These are phyloP conservation scores for Aspergillus quadrilineatus DNA, from an alignment of 2,329 filamentous ascomycete genomes.

Conservation along the genomic window DNA sequence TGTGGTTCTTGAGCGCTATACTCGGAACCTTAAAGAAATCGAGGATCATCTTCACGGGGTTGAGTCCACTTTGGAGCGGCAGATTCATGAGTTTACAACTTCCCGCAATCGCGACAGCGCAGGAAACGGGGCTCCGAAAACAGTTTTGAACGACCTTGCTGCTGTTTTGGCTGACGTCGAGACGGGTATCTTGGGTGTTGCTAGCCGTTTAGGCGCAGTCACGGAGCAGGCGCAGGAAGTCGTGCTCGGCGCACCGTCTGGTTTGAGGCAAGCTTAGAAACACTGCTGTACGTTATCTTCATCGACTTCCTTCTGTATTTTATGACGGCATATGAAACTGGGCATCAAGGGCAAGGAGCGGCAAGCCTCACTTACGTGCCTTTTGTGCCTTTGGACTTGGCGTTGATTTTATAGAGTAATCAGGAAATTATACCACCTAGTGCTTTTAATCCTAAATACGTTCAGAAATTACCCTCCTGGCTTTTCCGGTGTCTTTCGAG, in stretches of 20 bases:
- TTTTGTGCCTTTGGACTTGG: conserved; percentile 1
- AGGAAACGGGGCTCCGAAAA: conserved; percentile 46
- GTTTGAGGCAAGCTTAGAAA: conserved; percentile 28
- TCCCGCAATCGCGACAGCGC: conserved; percentile 42
- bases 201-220: conserved; percentile 58
- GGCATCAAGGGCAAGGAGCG: conserved; percentile 1
- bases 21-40: conserved; percentile 61
- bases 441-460: not conserved
- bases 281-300: conserved; percentile 3
- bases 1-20: conserved; percentile 57
- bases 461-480: not conserved
- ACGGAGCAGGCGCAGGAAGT: conserved; percentile 63
- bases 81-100: conserved; percentile 57
- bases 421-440: not conserved
- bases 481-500: no score
- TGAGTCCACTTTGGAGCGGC: conserved; percentile 60
- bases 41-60: conserved; percentile 64
- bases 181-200: conserved; percentile 63
- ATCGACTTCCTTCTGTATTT: conserved; percentile 11
- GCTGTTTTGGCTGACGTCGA: conserved; percentile 65
- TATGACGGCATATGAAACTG: conserved; percentile 10
- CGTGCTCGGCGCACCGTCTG: conserved; percentile 44
- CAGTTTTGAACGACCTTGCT: conserved; percentile 49
- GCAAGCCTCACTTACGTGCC: not conserved
- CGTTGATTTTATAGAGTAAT: conserved; percentile 7